Conservation (phyloP, 495 filamentous ascomycete species). For the Cladorrhinum samala region DNA sequence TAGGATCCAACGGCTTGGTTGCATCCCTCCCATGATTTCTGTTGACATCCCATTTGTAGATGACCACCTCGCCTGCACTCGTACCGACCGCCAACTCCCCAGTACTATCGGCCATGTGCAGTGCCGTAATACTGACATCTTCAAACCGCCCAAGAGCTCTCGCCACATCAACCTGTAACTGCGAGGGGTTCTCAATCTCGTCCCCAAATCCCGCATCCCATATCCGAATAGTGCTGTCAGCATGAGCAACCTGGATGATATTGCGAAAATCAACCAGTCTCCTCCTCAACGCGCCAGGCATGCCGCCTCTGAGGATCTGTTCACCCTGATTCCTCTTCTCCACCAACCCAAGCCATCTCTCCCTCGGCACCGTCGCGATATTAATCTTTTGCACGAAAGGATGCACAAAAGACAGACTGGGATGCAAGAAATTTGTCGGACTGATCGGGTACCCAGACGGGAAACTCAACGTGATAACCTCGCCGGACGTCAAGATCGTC, state of each 20-base stretch:
- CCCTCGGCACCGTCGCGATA: slow-evolving; percentile 63
- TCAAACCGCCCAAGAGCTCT: slow-evolving; percentile 75
- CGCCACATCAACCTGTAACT: slow-evolving; percentile 79
- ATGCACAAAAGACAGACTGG: slow-evolving; percentile 75
- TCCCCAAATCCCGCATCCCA: slow-evolving; percentile 91
- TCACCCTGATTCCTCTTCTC: slow-evolving; percentile 71
- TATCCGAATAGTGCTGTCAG: slow-evolving; percentile 76
- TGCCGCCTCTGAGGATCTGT: slow-evolving; percentile 68
- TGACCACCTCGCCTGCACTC: slow-evolving; percentile 68
- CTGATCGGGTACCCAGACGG: slow-evolving; percentile 85
- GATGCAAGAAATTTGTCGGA: slow-evolving; percentile 84
- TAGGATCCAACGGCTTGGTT: slow-evolving; percentile 49
- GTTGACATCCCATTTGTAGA: slow-evolving; percentile 85
- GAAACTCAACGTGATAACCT: slow-evolving; percentile 81
- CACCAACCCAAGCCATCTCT: slow-evolving; percentile 79
- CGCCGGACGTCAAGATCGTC: slow-evolving; percentile 73
- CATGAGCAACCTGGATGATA: slow-evolving; percentile 74
- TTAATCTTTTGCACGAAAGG: slow-evolving; percentile 71
- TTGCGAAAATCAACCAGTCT: slow-evolving; percentile 76
- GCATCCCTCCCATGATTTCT: slow-evolving; percentile 47
- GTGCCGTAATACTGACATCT: slow-evolving; percentile 67
- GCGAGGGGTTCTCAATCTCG: slow-evolving; percentile 79
- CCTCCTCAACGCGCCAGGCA: slow-evolving; percentile 56
- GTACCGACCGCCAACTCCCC: slow-evolving; percentile 83
- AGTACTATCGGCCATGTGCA: slow-evolving; percentile 68